Percentiles rank a stretch among this genome's conserved stretches.
phyloP scores from a whole-genome alignment of 176 grass and related monocot genomes.

The Neostapfia colusana region DNA sequence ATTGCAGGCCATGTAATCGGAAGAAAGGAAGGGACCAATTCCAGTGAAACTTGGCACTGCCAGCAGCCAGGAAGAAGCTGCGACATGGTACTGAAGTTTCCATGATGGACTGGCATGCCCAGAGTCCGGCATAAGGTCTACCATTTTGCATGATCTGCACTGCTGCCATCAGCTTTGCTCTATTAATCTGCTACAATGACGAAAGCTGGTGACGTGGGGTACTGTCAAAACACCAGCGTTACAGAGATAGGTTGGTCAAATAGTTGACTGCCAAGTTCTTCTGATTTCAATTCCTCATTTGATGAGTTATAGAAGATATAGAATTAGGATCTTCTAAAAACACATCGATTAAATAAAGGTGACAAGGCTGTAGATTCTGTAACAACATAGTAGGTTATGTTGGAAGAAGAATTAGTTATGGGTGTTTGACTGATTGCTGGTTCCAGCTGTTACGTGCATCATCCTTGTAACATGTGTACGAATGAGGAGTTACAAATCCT shows the following conservation, averaged over 20 bases:
- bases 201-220: neutral
- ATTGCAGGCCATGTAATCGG: neutral
- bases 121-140: neutral
- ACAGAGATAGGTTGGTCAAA: constrained; percentile 33
- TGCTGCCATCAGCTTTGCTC: constrained; percentile 28
- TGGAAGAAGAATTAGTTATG: neutral
- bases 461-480: constrained; percentile 24
- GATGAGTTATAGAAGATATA: constrained; percentile 18
- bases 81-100: constrained; percentile 31
- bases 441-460: constrained; percentile 2
- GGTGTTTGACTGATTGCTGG: neutral
- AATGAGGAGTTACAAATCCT: constrained; percentile 1
- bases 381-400: constrained; percentile 4
- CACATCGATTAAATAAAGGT: neutral
- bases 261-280: constrained; percentile 1
- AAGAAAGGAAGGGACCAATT: constrained; percentile 17
- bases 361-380: constrained; percentile 20
- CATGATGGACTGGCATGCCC: constrained; percentile 6
- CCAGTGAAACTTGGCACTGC: neutral
- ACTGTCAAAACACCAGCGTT: constrained; percentile 27
- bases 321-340: constrained; percentile 25
- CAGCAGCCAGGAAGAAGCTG: constrained; percentile 27
- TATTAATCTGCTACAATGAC: constrained; percentile 26
- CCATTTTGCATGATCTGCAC: constrained; percentile 9
- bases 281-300: neutral